A percentile compares a stretch with the other conserved stretches of the same genome.
Evolutionary conservation across 305 asterid genomes (phyloP).

Genomic region (Nicotiana rustica): DNA sequence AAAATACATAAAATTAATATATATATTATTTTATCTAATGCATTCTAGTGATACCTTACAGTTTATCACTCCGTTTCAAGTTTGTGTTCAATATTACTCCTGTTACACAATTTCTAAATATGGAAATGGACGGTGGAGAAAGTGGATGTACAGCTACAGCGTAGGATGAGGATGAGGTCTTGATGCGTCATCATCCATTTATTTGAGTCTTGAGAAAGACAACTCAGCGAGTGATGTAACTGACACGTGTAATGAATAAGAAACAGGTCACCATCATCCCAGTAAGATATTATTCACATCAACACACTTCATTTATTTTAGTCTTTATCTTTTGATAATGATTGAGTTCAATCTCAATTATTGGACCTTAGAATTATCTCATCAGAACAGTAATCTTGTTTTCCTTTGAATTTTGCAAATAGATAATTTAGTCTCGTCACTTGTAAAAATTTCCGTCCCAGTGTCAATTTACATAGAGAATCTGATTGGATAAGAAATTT

Average conservation of each 20-base stretch:
- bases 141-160: background rate
- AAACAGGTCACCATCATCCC: background rate
- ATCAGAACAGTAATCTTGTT: background rate
- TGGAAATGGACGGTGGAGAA: background rate
- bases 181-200: background rate
- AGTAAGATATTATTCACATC: background rate
- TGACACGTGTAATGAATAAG: background rate
- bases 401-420: background rate
- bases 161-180: background rate
- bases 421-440: background rate
- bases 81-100: background rate
- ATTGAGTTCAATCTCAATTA: constrained; percentile 18
- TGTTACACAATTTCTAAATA: background rate
- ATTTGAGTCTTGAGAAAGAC: background rate
- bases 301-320: background rate
- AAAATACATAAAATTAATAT: no score
- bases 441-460: background rate
- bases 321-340: constrained; percentile 13
- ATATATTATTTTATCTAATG: no score
- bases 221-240: background rate
- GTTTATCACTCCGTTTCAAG: no score
- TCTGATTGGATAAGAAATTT: no score
- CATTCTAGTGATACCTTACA: no score
- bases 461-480: background rate
- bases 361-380: background rate